Percentiles rank a stretch among this genome's conserved stretches.
Conservation (phyloP, 805 yeast genomes). For the Wickerhamomyces rabaulensis region DNA sequence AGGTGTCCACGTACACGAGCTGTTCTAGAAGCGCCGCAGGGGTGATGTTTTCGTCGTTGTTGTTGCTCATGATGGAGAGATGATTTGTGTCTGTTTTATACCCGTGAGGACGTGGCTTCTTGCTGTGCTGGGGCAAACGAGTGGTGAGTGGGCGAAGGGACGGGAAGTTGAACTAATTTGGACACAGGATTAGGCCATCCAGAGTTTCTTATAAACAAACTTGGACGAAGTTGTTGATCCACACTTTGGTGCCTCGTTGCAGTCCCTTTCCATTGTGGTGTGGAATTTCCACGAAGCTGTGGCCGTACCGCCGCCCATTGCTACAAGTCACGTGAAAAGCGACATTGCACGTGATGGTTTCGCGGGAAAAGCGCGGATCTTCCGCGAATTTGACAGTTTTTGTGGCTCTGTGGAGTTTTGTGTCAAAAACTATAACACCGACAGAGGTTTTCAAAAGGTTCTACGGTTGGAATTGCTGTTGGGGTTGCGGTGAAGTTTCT, state of each 20-base stretch:
- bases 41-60: conserved; percentile 21
- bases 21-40: conserved; percentile 58
- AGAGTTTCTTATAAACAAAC: neutral
- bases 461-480: too few relatives aligned
- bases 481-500: too few relatives aligned
- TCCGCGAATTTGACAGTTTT: neutral
- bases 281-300: neutral
- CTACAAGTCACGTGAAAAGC: neutral
- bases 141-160: neutral
- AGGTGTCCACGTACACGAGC: conserved; percentile 73
- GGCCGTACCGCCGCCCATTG: neutral
- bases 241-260: neutral
- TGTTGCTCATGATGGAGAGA: neutral
- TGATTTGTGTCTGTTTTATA: neutral
- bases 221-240: neutral
- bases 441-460: too few relatives aligned
- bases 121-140: neutral
- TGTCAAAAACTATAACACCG: neutral
- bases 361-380: too few relatives aligned
- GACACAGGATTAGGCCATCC: neutral
- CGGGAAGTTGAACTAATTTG: neutral
- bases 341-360: neutral
- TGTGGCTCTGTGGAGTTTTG: neutral
- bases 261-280: neutral
- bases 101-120: neutral